phyloP scores from a whole-genome alignment of 331 rosid species.

The Quercus tomentella region DNA sequence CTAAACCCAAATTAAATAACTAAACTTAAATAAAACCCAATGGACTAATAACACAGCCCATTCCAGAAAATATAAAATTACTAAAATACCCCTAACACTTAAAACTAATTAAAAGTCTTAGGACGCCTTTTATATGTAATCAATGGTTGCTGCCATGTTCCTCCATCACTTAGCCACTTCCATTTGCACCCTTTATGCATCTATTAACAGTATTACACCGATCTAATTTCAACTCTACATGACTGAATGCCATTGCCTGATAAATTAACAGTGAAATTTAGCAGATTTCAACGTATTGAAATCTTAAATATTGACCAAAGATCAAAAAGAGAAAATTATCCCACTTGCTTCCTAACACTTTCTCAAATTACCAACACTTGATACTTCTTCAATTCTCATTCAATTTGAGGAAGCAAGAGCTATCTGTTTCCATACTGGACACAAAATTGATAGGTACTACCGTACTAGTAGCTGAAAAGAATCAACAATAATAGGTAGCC shows the following conservation, averaged over 20 bases:
- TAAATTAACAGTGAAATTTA: neutral
- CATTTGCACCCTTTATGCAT: too few species aligned
- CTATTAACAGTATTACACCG: too few species aligned
- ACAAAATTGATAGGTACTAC: neutral
- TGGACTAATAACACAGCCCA: too few species aligned
- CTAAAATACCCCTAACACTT: too few species aligned
- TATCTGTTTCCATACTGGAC: neutral
- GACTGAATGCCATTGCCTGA: too few species aligned
- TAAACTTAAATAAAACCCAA: too few species aligned
- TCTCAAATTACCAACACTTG: neutral
- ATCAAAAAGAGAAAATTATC: neutral
- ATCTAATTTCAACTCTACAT: neutral
- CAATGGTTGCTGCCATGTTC: too few species aligned
- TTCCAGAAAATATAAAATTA: too few species aligned
- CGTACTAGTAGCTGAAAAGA: neutral
- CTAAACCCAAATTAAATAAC: too few species aligned
- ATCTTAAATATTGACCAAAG: neutral
- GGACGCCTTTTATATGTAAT: too few species aligned
- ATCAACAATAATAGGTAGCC: conserved; percentile 34
- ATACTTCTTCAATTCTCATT: neutral
- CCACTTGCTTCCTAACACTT: neutral
- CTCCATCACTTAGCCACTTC: too few species aligned
- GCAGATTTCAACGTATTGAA: neutral
- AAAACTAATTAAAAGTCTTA: too few species aligned
- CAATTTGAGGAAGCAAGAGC: neutral